These are phyloP conservation scores for Begonia peltatifolia DNA, from an alignment of 306 rosid genomes.

Conservation along the genomic window DNA sequence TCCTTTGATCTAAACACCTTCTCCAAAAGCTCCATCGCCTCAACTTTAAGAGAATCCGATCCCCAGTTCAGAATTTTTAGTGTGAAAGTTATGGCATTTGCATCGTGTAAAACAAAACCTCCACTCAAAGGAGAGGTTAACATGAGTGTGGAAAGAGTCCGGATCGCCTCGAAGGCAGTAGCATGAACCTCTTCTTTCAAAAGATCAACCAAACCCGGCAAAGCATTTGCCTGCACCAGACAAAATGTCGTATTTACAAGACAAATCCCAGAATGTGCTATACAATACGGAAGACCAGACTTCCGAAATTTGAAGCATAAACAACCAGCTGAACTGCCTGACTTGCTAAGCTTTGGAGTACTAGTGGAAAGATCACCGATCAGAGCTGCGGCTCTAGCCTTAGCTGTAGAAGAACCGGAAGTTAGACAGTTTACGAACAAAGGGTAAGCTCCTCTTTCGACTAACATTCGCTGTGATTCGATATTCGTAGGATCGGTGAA, in stretches of 20 bases:
- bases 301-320: constrained; percentile 29
- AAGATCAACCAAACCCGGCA: constrained; percentile 47
- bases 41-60: constrained; percentile 42
- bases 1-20: constrained; percentile 57
- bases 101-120: constrained; percentile 42
- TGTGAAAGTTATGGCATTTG: constrained; percentile 34
- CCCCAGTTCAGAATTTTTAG: constrained; percentile 70
- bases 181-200: constrained; percentile 50
- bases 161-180: constrained; percentile 64
- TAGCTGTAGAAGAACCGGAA: constrained; percentile 47
- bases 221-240: constrained; percentile 52
- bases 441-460: constrained; percentile 55
- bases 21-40: constrained; percentile 52
- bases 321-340: constrained; percentile 27
- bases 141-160: constrained; percentile 63
- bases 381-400: constrained; percentile 83
- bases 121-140: constrained; percentile 54
- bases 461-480: constrained; percentile 45
- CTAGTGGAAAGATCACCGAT: constrained; percentile 64
- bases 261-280: constrained; percentile 53
- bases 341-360: constrained; percentile 37
- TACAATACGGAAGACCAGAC: constrained; percentile 26
- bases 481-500: constrained; percentile 66
- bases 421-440: constrained; percentile 46
- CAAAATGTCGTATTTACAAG: constrained; percentile 41